A percentile compares a stretch with the other conserved stretches of the same genome.
Evolutionary conservation across 2,329 filamentous ascomycete species (phyloP).

Genomic region (Penicillium sp.): DNA sequence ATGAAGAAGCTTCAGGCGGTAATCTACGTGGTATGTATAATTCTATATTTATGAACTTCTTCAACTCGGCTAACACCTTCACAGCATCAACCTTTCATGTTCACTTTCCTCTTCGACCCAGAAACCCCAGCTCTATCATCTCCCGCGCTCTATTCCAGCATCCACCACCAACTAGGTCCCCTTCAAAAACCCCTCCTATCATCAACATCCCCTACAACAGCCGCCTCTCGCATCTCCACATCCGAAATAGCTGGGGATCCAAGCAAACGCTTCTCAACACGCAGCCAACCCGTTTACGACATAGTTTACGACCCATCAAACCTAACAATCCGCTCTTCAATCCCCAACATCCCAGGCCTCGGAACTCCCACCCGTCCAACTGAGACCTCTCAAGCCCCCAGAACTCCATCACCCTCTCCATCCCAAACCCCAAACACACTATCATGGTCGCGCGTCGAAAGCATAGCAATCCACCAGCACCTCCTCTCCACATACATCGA

Average conservation of each 20-base stretch:
- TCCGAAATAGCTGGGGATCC: conserved; percentile 43
- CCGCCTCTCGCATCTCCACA: conserved; percentile 45
- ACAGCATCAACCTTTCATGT: conserved; percentile 57
- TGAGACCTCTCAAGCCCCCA: conserved; percentile 34
- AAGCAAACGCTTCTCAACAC: conserved; percentile 36
- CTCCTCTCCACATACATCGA: conserved; percentile 63
- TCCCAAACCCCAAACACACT: conserved; percentile 48
- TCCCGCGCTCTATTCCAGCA: conserved; percentile 54
- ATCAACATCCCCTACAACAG: conserved; percentile 54
- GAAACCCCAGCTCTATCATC: conserved; percentile 49
- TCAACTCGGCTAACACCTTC: conserved; percentile 19
- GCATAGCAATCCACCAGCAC: conserved; percentile 66
- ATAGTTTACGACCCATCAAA: conserved; percentile 66
- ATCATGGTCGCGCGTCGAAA: conserved; percentile 63
- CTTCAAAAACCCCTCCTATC: conserved; percentile 54
- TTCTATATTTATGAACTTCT: background rate
- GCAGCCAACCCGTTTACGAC: conserved; percentile 60
- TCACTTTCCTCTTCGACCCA: conserved; percentile 56
- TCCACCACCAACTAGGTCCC: conserved; percentile 57
- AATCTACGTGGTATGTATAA: conserved; percentile 49
- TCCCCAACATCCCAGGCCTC: conserved; percentile 68
- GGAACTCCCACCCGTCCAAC: conserved; percentile 40
- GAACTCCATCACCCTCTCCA: conserved; percentile 64
- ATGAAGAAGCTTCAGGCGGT: conserved; percentile 45
- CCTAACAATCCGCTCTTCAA: conserved; percentile 64